Base-by-base conservation (phyloP, 139 green algal genomes). In the Asterochloris sp. region DNA sequence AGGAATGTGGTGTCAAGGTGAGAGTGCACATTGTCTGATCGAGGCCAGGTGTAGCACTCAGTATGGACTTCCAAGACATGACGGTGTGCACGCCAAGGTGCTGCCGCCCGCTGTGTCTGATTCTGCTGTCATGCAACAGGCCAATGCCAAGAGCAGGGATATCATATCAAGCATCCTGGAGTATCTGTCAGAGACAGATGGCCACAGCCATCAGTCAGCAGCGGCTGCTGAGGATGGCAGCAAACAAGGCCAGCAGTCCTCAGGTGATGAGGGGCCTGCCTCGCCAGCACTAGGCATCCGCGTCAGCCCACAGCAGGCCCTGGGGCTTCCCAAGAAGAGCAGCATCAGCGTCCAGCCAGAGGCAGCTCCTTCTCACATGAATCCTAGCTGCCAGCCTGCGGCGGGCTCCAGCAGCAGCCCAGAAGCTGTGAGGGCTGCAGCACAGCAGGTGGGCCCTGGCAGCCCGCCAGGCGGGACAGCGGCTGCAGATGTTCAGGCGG, bases 101-200 rank as follows among this genome's bases (percentile, higher is more conserved):
- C 27, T 23, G 13, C 26, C 23, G 13, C 29, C 15, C 13, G 62
- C 17, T 64, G 26, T 47, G 62, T 75, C 24, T 60, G 66, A 60
- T 69, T 62, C 1, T 4, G 12, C n/a, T 38, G 2, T 23, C 21
- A n/a, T 24, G 21, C 4, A 69, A 9, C 75, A 79, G 75, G 76
- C 60, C 6, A 80, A 80, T n/a, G 68, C 68, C 60, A 80, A 80
- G 23, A 80, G 76, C 60, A 80, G 69, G 60, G 76, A 80, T 15
- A 80, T 80, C 23, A 62, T 80, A 0, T 26, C 54, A 14, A 69
- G 76, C 60, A 28, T 80, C 13, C 61, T 80, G 60, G 38, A 62
- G 54, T 80, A 54, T 54, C 38, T 54, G 38, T 54, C 38, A 6
- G 4, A 54, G 38, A 54, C 38, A 54, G 38, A 6, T 54, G 38